Percentiles rank a stretch among this genome's conserved stretches.
Evolutionary conservation across 192 early-diverging fungal genomes (phyloP).

Genomic region (Coemansia sp.): DNA sequence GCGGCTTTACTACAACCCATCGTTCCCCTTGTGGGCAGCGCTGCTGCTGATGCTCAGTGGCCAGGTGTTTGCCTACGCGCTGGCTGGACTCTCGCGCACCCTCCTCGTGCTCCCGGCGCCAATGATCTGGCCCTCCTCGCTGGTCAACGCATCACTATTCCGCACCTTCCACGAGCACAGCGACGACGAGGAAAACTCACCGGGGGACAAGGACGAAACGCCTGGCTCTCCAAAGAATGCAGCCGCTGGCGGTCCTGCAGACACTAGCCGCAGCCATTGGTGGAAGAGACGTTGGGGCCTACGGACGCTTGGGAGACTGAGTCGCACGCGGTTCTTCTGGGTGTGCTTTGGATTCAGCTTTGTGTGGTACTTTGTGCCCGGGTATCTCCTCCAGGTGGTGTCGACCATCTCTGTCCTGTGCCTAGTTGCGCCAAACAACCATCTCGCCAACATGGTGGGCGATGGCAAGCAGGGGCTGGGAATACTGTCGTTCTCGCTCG

Average conservation of each 20-base stretch:
- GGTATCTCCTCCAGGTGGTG: conserved; percentile 60
- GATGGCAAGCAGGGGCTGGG: conserved; percentile 61
- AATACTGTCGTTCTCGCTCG: conserved; percentile 62
- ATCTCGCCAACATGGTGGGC: conserved; percentile 41
- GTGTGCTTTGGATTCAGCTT: conserved; percentile 48
- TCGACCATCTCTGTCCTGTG: conserved; percentile 62
- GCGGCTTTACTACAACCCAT: conserved; percentile 59
- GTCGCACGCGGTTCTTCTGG: conserved; percentile 53
- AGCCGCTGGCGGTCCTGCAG: too few relatives aligned
- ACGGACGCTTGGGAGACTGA: conserved; percentile 4
- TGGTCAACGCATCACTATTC: conserved; percentile 73
- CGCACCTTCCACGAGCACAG: conserved; percentile 66
- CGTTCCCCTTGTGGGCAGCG: conserved; percentile 57
- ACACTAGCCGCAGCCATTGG: neutral
- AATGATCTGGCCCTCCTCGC: conserved; percentile 84
- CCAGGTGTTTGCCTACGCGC: conserved; percentile 57
- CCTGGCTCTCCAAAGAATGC: too few relatives aligned
- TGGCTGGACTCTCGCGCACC: conserved; percentile 69
- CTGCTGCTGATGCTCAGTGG: conserved; percentile 66
- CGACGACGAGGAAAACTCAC: neutral
- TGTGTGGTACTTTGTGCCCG: conserved; percentile 58
- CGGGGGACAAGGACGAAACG: neutral
- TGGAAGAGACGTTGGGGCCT: conserved; percentile 11
- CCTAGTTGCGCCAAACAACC: conserved; percentile 45
- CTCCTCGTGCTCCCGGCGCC: conserved; percentile 74